These are phyloP conservation scores for Stephania cephalantha DNA, from an alignment of 164 flowering plant species.

Conservation along the genomic window DNA sequence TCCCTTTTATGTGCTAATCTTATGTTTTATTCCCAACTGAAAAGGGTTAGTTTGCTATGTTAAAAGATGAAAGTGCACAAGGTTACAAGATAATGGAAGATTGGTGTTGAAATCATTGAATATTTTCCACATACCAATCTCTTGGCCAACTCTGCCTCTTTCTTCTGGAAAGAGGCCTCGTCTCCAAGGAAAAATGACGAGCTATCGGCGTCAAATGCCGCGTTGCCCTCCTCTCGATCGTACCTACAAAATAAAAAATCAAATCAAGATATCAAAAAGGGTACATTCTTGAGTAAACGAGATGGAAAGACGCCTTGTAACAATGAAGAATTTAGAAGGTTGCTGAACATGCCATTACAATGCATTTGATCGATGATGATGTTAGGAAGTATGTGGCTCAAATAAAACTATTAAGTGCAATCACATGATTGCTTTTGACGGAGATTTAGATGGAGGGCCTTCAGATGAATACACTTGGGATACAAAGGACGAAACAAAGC, in stretches of 20 bases:
- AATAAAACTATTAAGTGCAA: not conserved
- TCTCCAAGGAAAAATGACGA: slow-evolving; percentile 72
- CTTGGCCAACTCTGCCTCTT: slow-evolving; percentile 83
- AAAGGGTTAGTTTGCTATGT: not conserved
- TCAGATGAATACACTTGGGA: not conserved
- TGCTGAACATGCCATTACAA: not conserved
- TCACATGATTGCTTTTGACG: not conserved
- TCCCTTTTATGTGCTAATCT: not conserved
- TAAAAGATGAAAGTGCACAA: not conserved
- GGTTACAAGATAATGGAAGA: not conserved
- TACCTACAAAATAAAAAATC: slow-evolving; percentile 49
- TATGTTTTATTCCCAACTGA: not conserved
- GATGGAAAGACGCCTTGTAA: not conserved
- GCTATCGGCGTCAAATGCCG: slow-evolving; percentile 59
- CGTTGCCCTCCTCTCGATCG: slow-evolving; percentile 84
- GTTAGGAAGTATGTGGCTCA: not conserved
- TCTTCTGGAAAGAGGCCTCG: slow-evolving; percentile 77
- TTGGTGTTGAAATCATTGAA: not conserved
- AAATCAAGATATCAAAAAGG: not conserved
- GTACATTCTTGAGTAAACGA: not conserved
- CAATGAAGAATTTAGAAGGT: not conserved
- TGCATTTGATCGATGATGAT: not conserved
- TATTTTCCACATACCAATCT: slow-evolving; percentile 49
- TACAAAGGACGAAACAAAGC: not conserved
- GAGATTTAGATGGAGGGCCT: not conserved